Evolutionary conservation across 139 green algal genomes (phyloP).

Genomic region (Closterium sp.): DNA sequence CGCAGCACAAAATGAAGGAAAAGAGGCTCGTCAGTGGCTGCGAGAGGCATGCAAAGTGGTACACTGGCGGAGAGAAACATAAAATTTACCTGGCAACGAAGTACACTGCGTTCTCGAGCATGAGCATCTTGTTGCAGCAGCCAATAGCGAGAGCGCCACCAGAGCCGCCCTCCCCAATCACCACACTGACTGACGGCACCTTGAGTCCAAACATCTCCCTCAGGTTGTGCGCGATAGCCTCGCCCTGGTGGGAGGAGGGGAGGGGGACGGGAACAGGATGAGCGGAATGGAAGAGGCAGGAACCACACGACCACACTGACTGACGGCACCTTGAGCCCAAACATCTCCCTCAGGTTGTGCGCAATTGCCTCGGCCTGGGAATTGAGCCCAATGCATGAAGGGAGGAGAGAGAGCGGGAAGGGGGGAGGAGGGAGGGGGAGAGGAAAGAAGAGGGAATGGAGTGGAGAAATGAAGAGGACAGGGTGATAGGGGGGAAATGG

Average conservation of each 20-base stretch:
- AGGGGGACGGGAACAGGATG: neutral
- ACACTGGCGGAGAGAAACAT: constrained; percentile 95
- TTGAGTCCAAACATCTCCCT: constrained; percentile 95
- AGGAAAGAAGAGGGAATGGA: constrained; percentile 62
- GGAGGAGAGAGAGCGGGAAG: neutral
- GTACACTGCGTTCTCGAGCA: constrained; percentile 95
- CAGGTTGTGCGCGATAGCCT: constrained; percentile 95
- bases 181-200: constrained; percentile 88
- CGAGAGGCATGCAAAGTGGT: neutral
- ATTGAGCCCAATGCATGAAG: no score
- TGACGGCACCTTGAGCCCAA: constrained; percentile 90
- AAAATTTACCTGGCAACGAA: constrained; percentile 71
- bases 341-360: constrained; percentile 95
- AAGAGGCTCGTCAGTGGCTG: neutral
- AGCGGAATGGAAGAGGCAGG: no score
- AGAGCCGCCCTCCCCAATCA: constrained; percentile 65
- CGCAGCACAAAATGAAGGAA: neutral
- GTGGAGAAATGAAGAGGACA: no score
- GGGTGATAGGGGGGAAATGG: no score
- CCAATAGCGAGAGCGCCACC: constrained; percentile 95
- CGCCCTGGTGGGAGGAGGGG: constrained; percentile 65
- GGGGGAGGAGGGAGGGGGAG: no score
- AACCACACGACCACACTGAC: constrained; percentile 79
- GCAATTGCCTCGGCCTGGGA: constrained; percentile 92
- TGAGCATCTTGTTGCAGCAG: constrained; percentile 83